Evolutionary conservation across 2,329 filamentous ascomycete species (phyloP), one percentile per base, ranked within the genome.

Genomic region (Ophiostoma piceae): DNA sequence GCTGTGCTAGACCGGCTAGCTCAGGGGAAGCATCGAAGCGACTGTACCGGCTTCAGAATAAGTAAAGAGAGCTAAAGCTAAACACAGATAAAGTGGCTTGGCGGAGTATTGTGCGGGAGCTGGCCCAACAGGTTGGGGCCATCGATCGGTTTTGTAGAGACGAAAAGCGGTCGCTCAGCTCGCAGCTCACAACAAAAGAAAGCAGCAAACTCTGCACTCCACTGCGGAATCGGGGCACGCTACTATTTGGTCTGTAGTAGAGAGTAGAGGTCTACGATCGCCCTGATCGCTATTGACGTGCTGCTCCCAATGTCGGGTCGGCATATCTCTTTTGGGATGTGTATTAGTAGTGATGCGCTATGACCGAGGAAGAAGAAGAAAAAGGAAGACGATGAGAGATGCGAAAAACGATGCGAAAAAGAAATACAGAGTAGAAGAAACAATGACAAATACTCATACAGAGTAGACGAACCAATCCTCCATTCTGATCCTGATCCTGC

Each of bases 141-240:
- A 26, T 26, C 51, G 51, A 47, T 47, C 43, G 43, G 41, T n/a
- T 47, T 16, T 6, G 41, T 47, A 47, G 43, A 19, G n/a, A n/a
- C n/a, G n/a, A n/a, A n/a, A n/a, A n/a, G n/a, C n/a, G n/a, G n/a
- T n/a, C 19, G 43, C 16, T 7, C 41, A 12, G 39, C 39, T 14
- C n/a, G 26, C 26, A 29, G 26, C 39, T 14, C 16, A n/a, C 9
- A 57, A n/a, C 9, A 57, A 22, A 26, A 29, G 51, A 12, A 57
- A 57, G 51, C 51, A 57, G 51, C 51, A 57, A 57, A 57, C 51
- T 57, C 51, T 57, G 51, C n/a, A 26, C 51, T 26, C 51, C 51
- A 57, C 8, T 29, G 26, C 51, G 8, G 51, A 57, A 26, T 26
- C 51, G 51, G 47, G 51, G 51, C 51, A 57, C 3, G n/a, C 51